Evolutionary conservation across 2,329 filamentous ascomycete species (phyloP).

Genomic region (Ophiostoma populinum): DNA sequence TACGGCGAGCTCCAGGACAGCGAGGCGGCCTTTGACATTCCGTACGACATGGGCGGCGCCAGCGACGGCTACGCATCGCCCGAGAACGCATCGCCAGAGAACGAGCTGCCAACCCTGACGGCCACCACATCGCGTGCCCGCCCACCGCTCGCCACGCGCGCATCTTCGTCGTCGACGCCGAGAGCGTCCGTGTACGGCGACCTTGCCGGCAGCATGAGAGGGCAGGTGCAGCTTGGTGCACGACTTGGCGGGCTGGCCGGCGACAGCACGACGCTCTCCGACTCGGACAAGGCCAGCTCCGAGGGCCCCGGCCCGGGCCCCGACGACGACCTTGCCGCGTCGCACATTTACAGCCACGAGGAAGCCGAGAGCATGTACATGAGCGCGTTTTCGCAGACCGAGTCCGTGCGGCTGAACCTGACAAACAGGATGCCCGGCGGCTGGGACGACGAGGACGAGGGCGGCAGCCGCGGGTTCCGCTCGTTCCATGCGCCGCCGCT

Average conservation of each 20-base stretch:
- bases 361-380: conserved; percentile 80
- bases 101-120: conserved; percentile 13
- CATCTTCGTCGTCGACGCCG: conserved; percentile 30
- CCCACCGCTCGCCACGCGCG: too few relatives aligned
- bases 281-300: conserved; percentile 13
- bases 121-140: too few relatives aligned
- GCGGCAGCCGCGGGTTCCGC: not conserved
- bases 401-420: conserved; percentile 17
- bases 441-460: conserved; percentile 23
- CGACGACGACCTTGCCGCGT: conserved; percentile 44
- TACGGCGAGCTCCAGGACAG: conserved; percentile 26
- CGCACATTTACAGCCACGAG: conserved; percentile 58
- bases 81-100: too few relatives aligned
- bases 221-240: too few relatives aligned
- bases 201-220: too few relatives aligned
- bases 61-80: too few relatives aligned
- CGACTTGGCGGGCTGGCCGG: too few relatives aligned
- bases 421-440: conserved; percentile 30
- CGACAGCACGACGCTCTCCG: conserved; percentile 13
- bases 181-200: conserved; percentile 29
- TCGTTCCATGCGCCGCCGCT: not conserved
- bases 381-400: conserved; percentile 45
- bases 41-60: conserved; percentile 29
- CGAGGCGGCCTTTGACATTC: conserved; percentile 38
- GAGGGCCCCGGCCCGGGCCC: conserved; percentile 16